These are phyloP conservation scores for Cryptococcus amylolentus DNA, from an alignment of 1,284 basidiomycete species.

Conservation along the genomic window DNA sequence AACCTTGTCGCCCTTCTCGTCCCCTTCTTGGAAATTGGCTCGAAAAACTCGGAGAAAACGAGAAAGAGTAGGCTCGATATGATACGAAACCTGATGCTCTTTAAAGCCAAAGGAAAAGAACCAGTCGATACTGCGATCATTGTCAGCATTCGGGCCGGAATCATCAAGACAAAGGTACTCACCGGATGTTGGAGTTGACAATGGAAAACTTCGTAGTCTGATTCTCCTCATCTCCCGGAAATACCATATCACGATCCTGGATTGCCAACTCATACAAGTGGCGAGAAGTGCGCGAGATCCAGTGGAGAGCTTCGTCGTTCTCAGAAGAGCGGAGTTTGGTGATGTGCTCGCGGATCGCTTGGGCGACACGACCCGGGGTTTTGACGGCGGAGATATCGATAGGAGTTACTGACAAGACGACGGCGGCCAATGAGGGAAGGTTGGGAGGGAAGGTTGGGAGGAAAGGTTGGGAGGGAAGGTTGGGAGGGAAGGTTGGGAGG, in stretches of 20 bases:
- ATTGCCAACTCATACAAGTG: slow-evolving; percentile 4
- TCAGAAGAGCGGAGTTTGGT: neutral
- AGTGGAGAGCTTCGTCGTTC: slow-evolving; percentile 1
- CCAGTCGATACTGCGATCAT: slow-evolving; percentile 15
- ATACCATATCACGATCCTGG: slow-evolving; percentile 9
- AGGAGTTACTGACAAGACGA: slow-evolving; percentile 27
- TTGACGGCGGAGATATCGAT: slow-evolving; percentile 8
- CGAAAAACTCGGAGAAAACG: slow-evolving; percentile 27
- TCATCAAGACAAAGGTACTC: neutral
- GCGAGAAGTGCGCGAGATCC: slow-evolving; percentile 6
- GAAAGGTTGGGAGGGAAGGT: slow-evolving; percentile 25
- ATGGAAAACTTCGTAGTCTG: slow-evolving; percentile 1
- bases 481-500: slow-evolving; percentile 24
- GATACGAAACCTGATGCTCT: slow-evolving; percentile 11
- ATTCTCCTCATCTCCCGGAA: slow-evolving; percentile 17
- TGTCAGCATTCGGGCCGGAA: no score
- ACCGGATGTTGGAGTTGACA: slow-evolving; percentile 28
- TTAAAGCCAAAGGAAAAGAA: slow-evolving; percentile 24
- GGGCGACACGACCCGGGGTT: neutral
- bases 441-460: slow-evolving; percentile 26
- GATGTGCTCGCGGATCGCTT: slow-evolving; percentile 2
- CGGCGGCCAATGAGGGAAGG: slow-evolving; percentile 21
- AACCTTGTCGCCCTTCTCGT: neutral
- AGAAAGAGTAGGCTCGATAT: slow-evolving; percentile 15
- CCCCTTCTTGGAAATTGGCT: slow-evolving; percentile 4